Conservation (phyloP, 805 yeast species). For the Candida xyloterini region DNA sequence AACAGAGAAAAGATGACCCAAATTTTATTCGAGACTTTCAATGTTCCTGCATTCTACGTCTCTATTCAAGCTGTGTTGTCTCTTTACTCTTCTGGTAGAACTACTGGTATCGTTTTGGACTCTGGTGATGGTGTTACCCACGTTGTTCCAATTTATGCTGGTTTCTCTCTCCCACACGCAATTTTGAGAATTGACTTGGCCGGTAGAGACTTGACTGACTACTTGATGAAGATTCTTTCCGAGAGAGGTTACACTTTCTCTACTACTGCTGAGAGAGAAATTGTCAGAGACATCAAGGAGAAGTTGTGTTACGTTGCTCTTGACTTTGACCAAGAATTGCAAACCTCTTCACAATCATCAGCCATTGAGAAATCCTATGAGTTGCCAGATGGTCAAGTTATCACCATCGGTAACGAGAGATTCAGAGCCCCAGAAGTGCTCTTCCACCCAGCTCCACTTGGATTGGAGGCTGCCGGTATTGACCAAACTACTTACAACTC, state of each 20-base stretch:
- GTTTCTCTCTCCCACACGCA: constrained; percentile 99
- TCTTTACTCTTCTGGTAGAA: constrained; percentile 82
- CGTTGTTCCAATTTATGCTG: constrained; percentile 99
- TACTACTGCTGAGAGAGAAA: constrained; percentile 99
- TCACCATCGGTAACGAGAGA: constrained; percentile 99
- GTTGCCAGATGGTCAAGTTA: constrained; percentile 99
- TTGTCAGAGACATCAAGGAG: constrained; percentile 92
- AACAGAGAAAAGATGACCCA: constrained; percentile 99
- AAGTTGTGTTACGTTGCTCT: constrained; percentile 98
- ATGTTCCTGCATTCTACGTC: constrained; percentile 71
- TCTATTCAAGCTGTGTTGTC: constrained; percentile 77
- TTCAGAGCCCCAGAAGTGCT: constrained; percentile 99
- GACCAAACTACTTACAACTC: constrained; percentile 96
- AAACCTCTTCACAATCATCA: constrained; percentile 97
- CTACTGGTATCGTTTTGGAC: constrained; percentile 87
- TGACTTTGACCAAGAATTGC: constrained; percentile 99
- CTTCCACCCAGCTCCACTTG: constrained; percentile 94
- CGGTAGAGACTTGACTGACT: constrained; percentile 99
- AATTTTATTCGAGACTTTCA: constrained; percentile 95
- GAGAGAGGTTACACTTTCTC: constrained; percentile 99
- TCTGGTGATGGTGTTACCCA: constrained; percentile 87
- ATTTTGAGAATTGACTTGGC: constrained; percentile 98
- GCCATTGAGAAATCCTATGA: constrained; percentile 98
- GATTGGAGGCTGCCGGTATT: constrained; percentile 95
- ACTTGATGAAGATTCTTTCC: constrained; percentile 96